phyloP scores from a whole-genome alignment of 2,329 filamentous ascomycete species.

The Xylariaceae sp. region DNA sequence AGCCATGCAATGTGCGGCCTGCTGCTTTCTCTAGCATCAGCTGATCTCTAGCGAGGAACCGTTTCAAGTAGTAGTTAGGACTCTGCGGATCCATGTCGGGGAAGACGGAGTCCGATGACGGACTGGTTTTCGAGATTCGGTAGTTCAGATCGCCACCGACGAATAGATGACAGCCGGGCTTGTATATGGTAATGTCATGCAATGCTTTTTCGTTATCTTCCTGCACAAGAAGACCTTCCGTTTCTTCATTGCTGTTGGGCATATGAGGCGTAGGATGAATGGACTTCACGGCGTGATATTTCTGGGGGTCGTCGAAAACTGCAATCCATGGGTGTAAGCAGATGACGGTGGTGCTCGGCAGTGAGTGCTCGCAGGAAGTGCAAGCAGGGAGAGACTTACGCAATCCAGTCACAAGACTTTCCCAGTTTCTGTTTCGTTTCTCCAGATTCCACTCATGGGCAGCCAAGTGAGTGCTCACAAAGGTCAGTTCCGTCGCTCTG shows the following conservation, averaged over 20 bases:
- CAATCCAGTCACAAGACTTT: slow-evolving; percentile 70
- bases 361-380: no score
- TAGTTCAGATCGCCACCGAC: slow-evolving; percentile 94
- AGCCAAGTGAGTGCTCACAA: slow-evolving; percentile 82
- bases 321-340: slow-evolving; percentile 2
- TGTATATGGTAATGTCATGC: slow-evolving; percentile 64
- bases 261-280: slow-evolving; percentile 15
- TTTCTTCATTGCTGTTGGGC: slow-evolving; percentile 18
- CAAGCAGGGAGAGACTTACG: slow-evolving; percentile 7
- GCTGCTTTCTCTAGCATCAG: slow-evolving; percentile 64
- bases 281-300: slow-evolving; percentile 25
- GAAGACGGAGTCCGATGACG: slow-evolving; percentile 56
- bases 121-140: slow-evolving; percentile 66
- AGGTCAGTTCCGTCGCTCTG: slow-evolving; percentile 63
- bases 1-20: slow-evolving; percentile 68
- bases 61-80: slow-evolving; percentile 56
- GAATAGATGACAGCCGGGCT: slow-evolving; percentile 71
- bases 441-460: slow-evolving; percentile 77
- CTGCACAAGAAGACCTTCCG: slow-evolving; percentile 24
- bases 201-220: slow-evolving; percentile 36
- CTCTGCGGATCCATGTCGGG: slow-evolving; percentile 54
- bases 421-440: slow-evolving; percentile 82
- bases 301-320: slow-evolving; percentile 61
- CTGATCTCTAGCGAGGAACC: slow-evolving; percentile 72
- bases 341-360: neutral